phyloP scores from a whole-genome alignment of 1,139 yeast species.

The Kurtzmaniella quercitrusa region DNA sequence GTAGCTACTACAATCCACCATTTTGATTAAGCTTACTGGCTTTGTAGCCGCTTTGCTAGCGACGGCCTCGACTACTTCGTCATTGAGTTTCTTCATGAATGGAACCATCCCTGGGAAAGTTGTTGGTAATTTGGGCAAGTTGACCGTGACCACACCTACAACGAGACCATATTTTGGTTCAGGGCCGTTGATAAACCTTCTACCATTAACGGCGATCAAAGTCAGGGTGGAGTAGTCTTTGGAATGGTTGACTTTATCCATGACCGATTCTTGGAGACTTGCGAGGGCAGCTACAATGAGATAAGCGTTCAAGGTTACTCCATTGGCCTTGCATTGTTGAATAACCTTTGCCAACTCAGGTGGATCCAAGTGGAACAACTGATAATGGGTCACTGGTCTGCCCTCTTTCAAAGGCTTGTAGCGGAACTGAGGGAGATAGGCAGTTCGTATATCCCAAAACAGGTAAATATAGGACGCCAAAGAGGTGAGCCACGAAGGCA shows the following conservation, averaged over 20 bases:
- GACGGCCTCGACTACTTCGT: conserved; percentile 5
- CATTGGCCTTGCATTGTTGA: conserved; percentile 12
- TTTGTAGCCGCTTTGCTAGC: conserved; percentile 14
- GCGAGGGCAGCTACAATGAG: conserved; percentile 16
- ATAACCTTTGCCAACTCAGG: conserved; percentile 11
- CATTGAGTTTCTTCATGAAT: conserved; percentile 8
- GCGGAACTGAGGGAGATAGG: conserved; percentile 13
- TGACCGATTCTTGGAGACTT: conserved; percentile 19
- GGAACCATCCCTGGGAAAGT: neutral
- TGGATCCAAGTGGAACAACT: conserved; percentile 13
- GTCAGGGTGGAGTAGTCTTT: conserved; percentile 11
- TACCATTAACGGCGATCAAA: conserved; percentile 20
- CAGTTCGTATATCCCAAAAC: neutral
- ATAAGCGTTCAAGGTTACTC: conserved; percentile 24
- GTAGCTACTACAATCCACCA: conserved; percentile 8
- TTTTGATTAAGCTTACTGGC: conserved; percentile 16
- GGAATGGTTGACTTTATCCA: conserved; percentile 10
- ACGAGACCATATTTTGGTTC: conserved; percentile 14
- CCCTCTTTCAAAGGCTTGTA: conserved; percentile 10
- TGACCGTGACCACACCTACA: conserved; percentile 13
- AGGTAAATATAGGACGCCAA: neutral
- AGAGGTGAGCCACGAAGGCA: conserved; percentile 10
- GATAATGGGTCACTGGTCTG: conserved; percentile 10
- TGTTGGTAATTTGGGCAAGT: conserved; percentile 1
- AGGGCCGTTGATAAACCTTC: conserved; percentile 20